Base-by-base conservation (phyloP, 441 rosid genomes). In the Pelargonium cotyledonis region DNA sequence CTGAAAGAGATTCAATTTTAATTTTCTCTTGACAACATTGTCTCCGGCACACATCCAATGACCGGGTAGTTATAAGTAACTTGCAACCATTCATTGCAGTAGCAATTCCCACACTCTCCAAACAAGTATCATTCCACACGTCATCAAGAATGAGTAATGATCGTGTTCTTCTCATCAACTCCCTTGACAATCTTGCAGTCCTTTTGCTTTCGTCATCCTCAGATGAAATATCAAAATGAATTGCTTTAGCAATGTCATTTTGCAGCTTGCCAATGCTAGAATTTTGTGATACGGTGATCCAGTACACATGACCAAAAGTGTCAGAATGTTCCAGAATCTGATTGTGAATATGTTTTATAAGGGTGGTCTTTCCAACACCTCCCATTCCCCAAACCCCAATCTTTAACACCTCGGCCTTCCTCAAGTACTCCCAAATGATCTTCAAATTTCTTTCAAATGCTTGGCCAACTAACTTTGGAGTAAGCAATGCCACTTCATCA, bases 131-230 rank as follows among this genome's bases (percentile, higher is more conserved):
- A 1, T 58, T 4, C 53, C 65, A 62, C 7, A 73, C 18, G n/a
- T 77, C 77, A 73, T 79, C 79, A 18, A 79, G 46, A 8, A 79
- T 64, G 0, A 79, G n/a, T 15, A 69, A 64, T 46, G 5, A 72
- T 47, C 53, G 67, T 44, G 40, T 38, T 40, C n/a, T n/a, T n/a
- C 4, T 38, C 7, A 8, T 0, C 21, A 75, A 16, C 29, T 6
- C 29, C 9, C 31, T 0, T 0, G 4, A 38, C 18, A 71, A 19
- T 8, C 2, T 55, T 0, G 60, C 65, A 18, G 78, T 72, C 15
- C 71, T 47, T 11, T 29, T 66, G 14, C 0, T 71, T 41, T 6
- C 1, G 65, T 38, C 58, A 14, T 2, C 40, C 44, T 0, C n/a
- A 18, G n/a, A n/a, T 70, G 21, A 3, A 16, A 12, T 61, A 53